Base-by-base conservation (phyloP, 2,329 filamentous ascomycete genomes). In the Arachnomyces sp. region DNA sequence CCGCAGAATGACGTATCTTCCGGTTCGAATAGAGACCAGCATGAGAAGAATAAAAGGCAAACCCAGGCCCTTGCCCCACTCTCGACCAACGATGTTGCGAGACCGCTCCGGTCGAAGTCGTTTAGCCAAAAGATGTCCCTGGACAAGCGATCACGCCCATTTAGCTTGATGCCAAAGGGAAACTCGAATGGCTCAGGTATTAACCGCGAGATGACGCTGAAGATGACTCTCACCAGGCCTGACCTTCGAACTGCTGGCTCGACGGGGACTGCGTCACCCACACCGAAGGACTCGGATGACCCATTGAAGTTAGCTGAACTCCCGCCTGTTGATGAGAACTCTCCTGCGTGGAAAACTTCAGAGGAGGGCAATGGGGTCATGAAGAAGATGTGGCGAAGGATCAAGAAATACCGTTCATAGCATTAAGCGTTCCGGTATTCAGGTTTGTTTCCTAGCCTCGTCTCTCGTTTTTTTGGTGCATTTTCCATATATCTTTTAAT, bases 221-320 rank as follows among this genome's bases (percentile, higher is more conserved):
- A 89, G 36, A 94, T 96, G 88, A 96, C 90, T 0, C 73, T 96
- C 40, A 96, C 92, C 3, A 74, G 89, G 34, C 85, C 88, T 0
- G 90, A 96, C 57, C 72, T 96, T 35, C 80, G 88, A 28, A 57
- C 45, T 4, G 48, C 49, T 3, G 36, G 45, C 2, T 47, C 49
- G 6, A 38, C 45, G n/a, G 83, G 90, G 46, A 77, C 82, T 8
- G 72, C 81, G 45, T 72, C 85, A 12, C 85, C 88, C 52, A 79
- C 79, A 31, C 84, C 80, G 78, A 76, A 82, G 53, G 66, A 66
- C 25, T 44, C 66, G 48, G 61, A 72, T 48, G 69, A 78, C 45
- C 72, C 76, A 2, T 59, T 79, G 28, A 69, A 71, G n/a, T 57
- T 78, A 13, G 72, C 73, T 30, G 68, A 71, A 32, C 60, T 81